These are phyloP conservation scores for Hansenula lynferdii DNA, from an alignment of 1,139 yeast species.

Conservation along the genomic window DNA sequence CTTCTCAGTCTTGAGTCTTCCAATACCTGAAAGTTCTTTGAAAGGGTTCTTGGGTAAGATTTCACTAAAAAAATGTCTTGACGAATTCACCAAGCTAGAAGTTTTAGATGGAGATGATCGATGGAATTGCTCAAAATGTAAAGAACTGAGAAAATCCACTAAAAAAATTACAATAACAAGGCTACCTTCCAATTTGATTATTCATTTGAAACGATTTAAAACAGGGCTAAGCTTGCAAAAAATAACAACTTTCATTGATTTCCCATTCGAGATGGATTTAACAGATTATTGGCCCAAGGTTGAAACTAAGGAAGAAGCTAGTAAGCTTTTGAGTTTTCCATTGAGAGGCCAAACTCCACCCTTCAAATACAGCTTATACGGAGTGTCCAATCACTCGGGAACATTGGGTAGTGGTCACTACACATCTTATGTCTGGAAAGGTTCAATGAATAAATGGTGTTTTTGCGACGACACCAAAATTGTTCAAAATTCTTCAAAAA, in stretches of 20 bases:
- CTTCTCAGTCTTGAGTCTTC: conserved; percentile 70
- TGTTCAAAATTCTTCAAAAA: conserved; percentile 43
- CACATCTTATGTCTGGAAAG: conserved; percentile 75
- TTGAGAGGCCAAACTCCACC: conserved; percentile 76
- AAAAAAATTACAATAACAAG: conserved; percentile 68
- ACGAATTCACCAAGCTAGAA: conserved; percentile 65
- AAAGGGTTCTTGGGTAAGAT: conserved; percentile 25
- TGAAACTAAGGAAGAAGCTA: conserved; percentile 37
- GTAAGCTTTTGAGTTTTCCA: conserved; percentile 50
- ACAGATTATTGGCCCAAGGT: conserved; percentile 76
- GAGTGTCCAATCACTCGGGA: conserved; percentile 89
- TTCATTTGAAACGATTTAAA: conserved; percentile 79
- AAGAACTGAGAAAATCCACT: conserved; percentile 57
- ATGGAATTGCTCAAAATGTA: conserved; percentile 88
- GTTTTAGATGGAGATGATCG: conserved; percentile 75
- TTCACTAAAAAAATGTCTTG: conserved; percentile 59
- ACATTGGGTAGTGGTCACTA: conserved; percentile 86
- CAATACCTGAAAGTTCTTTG: conserved; percentile 45
- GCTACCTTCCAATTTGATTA: conserved; percentile 64
- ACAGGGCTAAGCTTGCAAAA: conserved; percentile 20
- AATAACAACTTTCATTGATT: conserved; percentile 30
- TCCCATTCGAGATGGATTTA: conserved; percentile 52
- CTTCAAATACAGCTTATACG: conserved; percentile 71
- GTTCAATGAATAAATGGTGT: conserved; percentile 59
- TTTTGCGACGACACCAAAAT: conserved; percentile 71